A percentile compares a stretch with the other conserved stretches of the same genome.
Evolutionary conservation across 2,329 filamentous ascomycete genomes (phyloP).

Genomic region (Exophiala viscosa): DNA sequence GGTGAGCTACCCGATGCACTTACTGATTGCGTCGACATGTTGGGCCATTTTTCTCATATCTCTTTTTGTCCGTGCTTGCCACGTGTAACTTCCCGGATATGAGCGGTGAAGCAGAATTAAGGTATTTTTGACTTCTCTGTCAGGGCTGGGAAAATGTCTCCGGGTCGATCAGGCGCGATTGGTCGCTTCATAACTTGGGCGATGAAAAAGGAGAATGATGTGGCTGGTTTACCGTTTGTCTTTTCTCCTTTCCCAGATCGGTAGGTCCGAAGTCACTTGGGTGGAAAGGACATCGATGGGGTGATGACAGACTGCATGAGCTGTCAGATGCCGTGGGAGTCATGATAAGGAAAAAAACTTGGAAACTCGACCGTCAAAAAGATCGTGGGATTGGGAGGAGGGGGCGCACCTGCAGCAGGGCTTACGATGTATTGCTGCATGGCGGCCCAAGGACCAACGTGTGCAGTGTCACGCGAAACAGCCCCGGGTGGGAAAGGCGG

Average conservation of each 20-base stretch:
- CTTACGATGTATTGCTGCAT: background rate
- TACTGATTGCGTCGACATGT: no score
- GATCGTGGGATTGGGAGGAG: background rate
- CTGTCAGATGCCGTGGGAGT: no score
- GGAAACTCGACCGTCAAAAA: background rate
- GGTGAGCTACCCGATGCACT: no score
- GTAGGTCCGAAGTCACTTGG: background rate
- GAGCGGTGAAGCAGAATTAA: background rate
- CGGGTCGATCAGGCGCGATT: conserved; percentile 2
- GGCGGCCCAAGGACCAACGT: conserved; percentile 2
- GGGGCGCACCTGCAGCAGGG: background rate
- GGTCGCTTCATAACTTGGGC: conserved; percentile 17
- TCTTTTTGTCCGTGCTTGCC: no score
- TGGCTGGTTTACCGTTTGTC: background rate
- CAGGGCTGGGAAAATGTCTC: background rate
- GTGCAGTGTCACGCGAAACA: background rate
- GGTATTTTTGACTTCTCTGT: background rate
- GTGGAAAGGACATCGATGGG: background rate
- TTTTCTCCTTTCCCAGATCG: background rate
- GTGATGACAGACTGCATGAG: background rate
- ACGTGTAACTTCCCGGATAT: background rate
- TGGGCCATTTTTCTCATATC: no score
- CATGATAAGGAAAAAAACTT: no score
- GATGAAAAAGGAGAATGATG: conserved; percentile 1
- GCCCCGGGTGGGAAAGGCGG: background rate